Evolutionary conservation across 192 early-diverging fungal genomes (phyloP), one percentile per base, ranked within the genome.

Genomic region (Coemansia umbellata): DNA sequence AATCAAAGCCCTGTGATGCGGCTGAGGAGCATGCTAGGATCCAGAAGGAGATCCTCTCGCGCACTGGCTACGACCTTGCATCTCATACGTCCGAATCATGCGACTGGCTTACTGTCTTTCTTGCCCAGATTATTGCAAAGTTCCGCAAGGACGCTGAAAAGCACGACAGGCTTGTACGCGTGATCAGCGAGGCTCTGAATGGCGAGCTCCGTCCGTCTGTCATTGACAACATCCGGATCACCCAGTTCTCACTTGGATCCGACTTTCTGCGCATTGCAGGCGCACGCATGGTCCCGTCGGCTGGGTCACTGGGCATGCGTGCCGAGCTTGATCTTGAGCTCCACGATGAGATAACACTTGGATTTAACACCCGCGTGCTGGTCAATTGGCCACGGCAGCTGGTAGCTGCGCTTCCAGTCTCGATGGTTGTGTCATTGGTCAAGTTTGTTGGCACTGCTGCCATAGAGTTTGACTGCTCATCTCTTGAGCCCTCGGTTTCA

Each of bases 341-440:
- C 47, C 82, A 89, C 47, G 94, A 99, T 69, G 90, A 97, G 52
- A 79, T 99, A n/a, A 89, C 91, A 23, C 62, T 99, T 24, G 93
- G 92, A 0, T 81, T 99, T 47, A 88, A 97, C 60, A 97, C 95
- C 3, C 87, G 87, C 30, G 76, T 97, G 15, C 71, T 97, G 31
- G 80, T 99, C 43, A 99, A 99, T 68, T 97, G 94, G 97, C 97
- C 97, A 8, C 88, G 84, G 43, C 78, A 85, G 11, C 67, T 80
- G 19, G 88, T 94, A 51, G 97, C 95, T 3, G 91, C 93, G 5
- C 69, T 99, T 15, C 97, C 97, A 9, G 83, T 99, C 9, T 87
- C 94, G 17, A 75, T 99, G 19, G 78, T 85, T 2, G 66, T 97
- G 2, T 90, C 89, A 18, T 80, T 99, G 21, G 79, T 91, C 36